Percentiles rank a stretch among this genome's conserved stretches.
Conservation (phyloP, 805 yeast species). For the Wickerhamomyces hampshirensis region DNA sequence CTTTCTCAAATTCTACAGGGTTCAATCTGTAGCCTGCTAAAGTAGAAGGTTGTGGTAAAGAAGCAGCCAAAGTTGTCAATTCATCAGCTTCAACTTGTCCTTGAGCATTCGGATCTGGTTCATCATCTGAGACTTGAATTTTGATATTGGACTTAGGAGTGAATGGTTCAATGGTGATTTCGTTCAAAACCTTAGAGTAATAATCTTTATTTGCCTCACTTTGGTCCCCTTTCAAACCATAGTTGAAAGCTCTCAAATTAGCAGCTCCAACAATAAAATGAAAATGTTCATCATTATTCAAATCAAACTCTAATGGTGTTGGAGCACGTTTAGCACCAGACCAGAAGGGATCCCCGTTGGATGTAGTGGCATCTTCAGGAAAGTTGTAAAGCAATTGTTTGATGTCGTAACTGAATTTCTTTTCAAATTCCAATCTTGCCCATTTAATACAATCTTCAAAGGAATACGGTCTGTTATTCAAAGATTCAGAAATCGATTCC, state of each 20-base stretch:
- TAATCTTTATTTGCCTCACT: slow-evolving; percentile 42
- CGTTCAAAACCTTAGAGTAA: slow-evolving; percentile 51
- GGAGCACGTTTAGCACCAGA: slow-evolving; percentile 98
- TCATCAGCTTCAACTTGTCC: slow-evolving; percentile 53
- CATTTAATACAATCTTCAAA: slow-evolving; percentile 94
- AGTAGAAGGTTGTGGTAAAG: slow-evolving; percentile 83
- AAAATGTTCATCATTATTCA: slow-evolving; percentile 70
- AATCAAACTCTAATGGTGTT: slow-evolving; percentile 72
- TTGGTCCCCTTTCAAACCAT: slow-evolving; percentile 77
- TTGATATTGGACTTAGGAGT: slow-evolving; percentile 68
- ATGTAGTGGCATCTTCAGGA: slow-evolving; percentile 89
- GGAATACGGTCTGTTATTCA: slow-evolving; percentile 76
- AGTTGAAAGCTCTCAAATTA: slow-evolving; percentile 82
- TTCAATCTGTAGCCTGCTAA: slow-evolving; percentile 81
- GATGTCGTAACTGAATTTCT: slow-evolving; percentile 79
- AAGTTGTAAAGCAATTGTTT: slow-evolving; percentile 88
- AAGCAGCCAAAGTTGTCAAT: slow-evolving; percentile 61
- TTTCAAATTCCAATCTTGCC: slow-evolving; percentile 90
- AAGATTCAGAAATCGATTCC: slow-evolving; percentile 71
- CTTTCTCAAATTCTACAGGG: slow-evolving; percentile 97
- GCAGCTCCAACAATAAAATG: slow-evolving; percentile 87
- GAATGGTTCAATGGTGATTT: slow-evolving; percentile 55
- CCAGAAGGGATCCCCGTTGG: slow-evolving; percentile 94
- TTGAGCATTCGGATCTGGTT: slow-evolving; percentile 77
- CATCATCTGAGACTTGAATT: slow-evolving; percentile 82